phyloP scores from a whole-genome alignment of 768 basidiomycete species.

The Russula abietina region DNA sequence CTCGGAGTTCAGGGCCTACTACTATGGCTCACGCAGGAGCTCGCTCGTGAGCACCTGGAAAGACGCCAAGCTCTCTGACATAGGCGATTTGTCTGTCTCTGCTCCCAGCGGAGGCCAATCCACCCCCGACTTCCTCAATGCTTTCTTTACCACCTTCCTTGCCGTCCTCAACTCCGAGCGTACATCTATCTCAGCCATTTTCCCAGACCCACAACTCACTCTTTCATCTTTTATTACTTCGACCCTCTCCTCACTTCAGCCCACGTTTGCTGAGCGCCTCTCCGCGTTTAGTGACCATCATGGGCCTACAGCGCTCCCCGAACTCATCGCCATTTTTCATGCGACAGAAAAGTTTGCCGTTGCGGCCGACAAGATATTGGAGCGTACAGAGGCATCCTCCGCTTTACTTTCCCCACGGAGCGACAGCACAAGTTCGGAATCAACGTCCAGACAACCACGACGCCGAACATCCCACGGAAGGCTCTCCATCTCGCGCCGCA shows the following conservation, averaged over 20 bases:
- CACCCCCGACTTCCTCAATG: conserved; percentile 63
- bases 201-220: conserved; percentile 74
- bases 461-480: conserved; percentile 19
- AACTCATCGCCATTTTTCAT: conserved; percentile 65
- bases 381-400: conserved; percentile 41
- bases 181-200: conserved; percentile 71
- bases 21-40: conserved; percentile 76
- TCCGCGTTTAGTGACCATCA: conserved; percentile 60
- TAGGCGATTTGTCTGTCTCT: conserved; percentile 35
- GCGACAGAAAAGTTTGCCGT: conserved; percentile 80
- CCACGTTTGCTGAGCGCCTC: conserved; percentile 76
- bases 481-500: conserved; percentile 29
- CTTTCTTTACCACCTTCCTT: conserved; percentile 69
- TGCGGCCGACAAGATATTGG: conserved; percentile 65
- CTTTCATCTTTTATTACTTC: conserved; percentile 80
- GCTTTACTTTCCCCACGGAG: conserved; percentile 20
- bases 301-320: conserved; percentile 55
- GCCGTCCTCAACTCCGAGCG: conserved; percentile 64
- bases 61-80: conserved; percentile 45
- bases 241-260: conserved; percentile 71
- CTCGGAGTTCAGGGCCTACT: conserved; percentile 89
- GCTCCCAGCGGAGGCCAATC: conserved; percentile 30
- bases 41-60: conserved; percentile 67
- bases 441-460: conserved; percentile 1
- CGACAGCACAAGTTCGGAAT: conserved; percentile 22